phyloP scores from a whole-genome alignment of 495 filamentous ascomycete genomes.

The Hypoxylon rickii region DNA sequence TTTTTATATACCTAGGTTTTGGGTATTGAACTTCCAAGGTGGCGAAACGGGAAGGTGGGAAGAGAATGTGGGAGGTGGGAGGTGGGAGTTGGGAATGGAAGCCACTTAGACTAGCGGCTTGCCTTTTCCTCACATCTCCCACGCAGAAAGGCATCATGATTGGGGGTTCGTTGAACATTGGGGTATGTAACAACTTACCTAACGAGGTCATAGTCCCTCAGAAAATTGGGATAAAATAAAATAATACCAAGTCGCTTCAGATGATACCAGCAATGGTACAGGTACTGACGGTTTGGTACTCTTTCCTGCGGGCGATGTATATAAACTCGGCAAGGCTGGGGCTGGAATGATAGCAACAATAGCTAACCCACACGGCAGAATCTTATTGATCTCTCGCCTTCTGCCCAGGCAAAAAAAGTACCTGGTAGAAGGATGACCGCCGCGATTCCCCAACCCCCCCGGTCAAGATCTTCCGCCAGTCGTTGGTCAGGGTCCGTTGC shows the following conservation, averaged over 20 bases:
- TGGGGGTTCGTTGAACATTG: conserved; percentile 1
- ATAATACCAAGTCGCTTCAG: not conserved
- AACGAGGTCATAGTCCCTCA: conserved; percentile 31
- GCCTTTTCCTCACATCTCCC: conserved; percentile 5
- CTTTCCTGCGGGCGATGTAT: conserved; percentile 14
- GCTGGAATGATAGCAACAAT: not conserved
- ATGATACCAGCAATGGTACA: not conserved
- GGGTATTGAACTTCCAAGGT: conserved; percentile 6
- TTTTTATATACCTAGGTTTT: no score
- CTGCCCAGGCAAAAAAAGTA: no score
- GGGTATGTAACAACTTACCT: conserved; percentile 21
- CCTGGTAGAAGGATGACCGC: conserved; percentile 6
- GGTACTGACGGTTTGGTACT: not conserved
- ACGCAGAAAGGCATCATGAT: conserved; percentile 1
- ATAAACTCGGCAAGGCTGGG: conserved; percentile 18
- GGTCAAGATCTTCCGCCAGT: conserved; percentile 12
- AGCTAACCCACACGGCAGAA: conserved; percentile 1
- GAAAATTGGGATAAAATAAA: conserved; percentile 3
- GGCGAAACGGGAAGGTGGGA: not conserved
- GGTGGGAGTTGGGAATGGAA: not conserved
- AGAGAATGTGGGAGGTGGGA: not conserved
- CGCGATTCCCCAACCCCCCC: conserved; percentile 6
- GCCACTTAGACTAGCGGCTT: conserved; percentile 1
- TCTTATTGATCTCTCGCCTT: no score
- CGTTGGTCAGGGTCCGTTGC: not conserved